Conservation (phyloP, 2,329 filamentous ascomycete species). For the Phialemonium atrogriseum region DNA sequence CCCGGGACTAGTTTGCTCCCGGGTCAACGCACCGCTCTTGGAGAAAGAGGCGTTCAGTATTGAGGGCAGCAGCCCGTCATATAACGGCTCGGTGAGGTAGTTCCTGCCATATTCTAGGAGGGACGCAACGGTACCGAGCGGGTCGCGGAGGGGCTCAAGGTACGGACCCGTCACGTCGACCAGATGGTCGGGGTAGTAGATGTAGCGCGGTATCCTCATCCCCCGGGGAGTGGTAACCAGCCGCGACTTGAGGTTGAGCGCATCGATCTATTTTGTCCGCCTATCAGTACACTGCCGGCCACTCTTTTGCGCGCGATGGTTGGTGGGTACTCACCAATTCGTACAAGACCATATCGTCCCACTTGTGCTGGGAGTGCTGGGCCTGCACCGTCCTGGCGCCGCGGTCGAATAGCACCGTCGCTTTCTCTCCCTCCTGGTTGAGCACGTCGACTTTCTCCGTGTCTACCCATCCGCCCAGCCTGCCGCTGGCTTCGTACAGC, state of each 20-base stretch:
- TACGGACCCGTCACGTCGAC: constrained; percentile 41
- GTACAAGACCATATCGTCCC: constrained; percentile 58
- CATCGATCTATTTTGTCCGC: constrained; percentile 10
- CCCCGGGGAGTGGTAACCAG: no score
- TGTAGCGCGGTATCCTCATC: constrained; percentile 53
- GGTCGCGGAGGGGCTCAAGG: not conserved
- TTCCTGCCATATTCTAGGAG: constrained; percentile 21
- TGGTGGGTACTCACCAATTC: constrained; percentile 51
- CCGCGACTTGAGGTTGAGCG: constrained; percentile 37
- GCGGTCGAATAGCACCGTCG: constrained; percentile 65
- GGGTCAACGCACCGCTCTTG: no score
- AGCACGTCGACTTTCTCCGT: constrained; percentile 53
- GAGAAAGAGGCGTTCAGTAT: constrained; percentile 1
- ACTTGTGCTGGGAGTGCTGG: constrained; percentile 29
- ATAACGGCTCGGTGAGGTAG: constrained; percentile 45
- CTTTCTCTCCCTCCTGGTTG: constrained; percentile 42
- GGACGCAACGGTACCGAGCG: constrained; percentile 19
- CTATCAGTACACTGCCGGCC: no score
- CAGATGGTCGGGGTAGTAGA: constrained; percentile 84
- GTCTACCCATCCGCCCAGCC: constrained; percentile 77
- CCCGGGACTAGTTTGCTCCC: not conserved
- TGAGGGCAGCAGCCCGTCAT: constrained; percentile 28
- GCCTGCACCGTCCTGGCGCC: constrained; percentile 71
- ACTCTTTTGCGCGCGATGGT: no score
- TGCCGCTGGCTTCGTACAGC: constrained; percentile 64